Percentiles rank a stretch among this genome's conserved stretches.
Conservation (phyloP, 2,329 filamentous ascomycete genomes). For the Rutstroemia sp. region DNA sequence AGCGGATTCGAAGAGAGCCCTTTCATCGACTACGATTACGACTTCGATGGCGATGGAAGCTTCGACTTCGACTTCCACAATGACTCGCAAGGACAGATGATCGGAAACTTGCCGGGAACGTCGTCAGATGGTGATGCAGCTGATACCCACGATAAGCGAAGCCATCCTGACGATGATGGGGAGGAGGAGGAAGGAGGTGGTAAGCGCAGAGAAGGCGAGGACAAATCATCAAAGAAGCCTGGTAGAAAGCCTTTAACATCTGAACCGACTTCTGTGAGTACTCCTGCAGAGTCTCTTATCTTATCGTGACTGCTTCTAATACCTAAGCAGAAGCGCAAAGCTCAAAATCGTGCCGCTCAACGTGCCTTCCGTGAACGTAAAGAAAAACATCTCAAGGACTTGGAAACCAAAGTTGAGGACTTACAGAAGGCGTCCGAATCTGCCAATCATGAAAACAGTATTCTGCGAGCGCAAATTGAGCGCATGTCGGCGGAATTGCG, state of each 20-base stretch:
- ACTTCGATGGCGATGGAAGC: conserved; percentile 64
- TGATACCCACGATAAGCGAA: conserved; percentile 61
- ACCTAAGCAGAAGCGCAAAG: conserved; percentile 73
- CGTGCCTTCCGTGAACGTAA: conserved; percentile 91
- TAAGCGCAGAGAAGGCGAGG: conserved; percentile 67
- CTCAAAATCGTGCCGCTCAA: conserved; percentile 88
- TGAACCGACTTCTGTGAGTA: conserved; percentile 87
- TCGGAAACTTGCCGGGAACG: conserved; percentile 62
- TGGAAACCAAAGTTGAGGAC: conserved; percentile 71
- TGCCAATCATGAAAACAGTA: conserved; percentile 76
- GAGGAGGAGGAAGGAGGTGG: conserved; percentile 62
- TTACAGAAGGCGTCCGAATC: conserved; percentile 77
- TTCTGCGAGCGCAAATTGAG: conserved; percentile 81
- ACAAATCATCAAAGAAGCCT: conserved; percentile 89
- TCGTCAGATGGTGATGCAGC: conserved; percentile 33
- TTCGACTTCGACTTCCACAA: conserved; percentile 54
- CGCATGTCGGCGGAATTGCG: conserved; percentile 76
- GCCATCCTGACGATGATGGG: conserved; percentile 61
- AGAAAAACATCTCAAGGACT: conserved; percentile 80
- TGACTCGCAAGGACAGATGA: conserved; percentile 57
- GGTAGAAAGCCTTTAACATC: conserved; percentile 92
- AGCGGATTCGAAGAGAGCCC: conserved; percentile 65
- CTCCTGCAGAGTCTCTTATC: conserved; percentile 22
- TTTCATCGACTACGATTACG: conserved; percentile 74
- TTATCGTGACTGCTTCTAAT: conserved; percentile 17